Evolutionary conservation across 2,329 filamentous ascomycete genomes (phyloP).

Genomic region (Tolypocladium inflatum): DNA sequence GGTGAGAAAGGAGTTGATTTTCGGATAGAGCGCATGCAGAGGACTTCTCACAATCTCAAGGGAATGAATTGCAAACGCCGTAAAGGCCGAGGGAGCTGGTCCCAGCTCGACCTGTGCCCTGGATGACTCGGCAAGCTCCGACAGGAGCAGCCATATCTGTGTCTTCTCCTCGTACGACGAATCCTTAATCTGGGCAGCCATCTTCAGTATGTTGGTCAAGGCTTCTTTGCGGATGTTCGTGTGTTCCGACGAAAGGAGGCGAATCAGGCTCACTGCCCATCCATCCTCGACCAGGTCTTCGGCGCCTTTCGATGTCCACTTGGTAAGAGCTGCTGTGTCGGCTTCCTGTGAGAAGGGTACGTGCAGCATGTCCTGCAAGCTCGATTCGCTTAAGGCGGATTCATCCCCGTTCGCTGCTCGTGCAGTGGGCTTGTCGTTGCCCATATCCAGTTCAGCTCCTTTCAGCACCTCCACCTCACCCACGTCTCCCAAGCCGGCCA

Average conservation of each 20-base stretch:
- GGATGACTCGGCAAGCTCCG: conserved; percentile 70
- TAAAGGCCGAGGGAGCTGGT: conserved; percentile 62
- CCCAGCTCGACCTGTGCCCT: conserved; percentile 40
- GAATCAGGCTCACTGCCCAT: conserved; percentile 57
- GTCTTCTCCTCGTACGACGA: conserved; percentile 68
- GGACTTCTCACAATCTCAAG: conserved; percentile 66
- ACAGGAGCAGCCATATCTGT: conserved; percentile 69
- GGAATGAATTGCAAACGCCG: conserved; percentile 64
- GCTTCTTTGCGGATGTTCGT: conserved; percentile 72
- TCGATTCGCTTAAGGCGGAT: conserved; percentile 23
- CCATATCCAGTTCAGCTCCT: conserved; percentile 2
- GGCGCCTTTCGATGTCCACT: conserved; percentile 67
- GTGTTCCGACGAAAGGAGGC: conserved; percentile 68
- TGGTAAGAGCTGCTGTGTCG: conserved; percentile 43
- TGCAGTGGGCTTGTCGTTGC: conserved; percentile 1
- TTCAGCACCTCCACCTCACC: conserved; percentile 9
- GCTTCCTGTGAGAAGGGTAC: conserved; percentile 34
- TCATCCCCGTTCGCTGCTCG: conserved; percentile 3
- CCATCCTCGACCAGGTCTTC: conserved; percentile 75
- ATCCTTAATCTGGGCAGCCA: conserved; percentile 51
- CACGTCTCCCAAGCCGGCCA: conserved; percentile 9
- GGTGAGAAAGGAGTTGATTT: conserved; percentile 77
- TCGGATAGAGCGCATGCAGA: conserved; percentile 73
- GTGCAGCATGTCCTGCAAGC: conserved; percentile 43
- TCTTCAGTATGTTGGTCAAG: conserved; percentile 56